phyloP scores from a whole-genome alignment of 2,329 filamentous ascomycete genomes.

The Aspergillus awamori region DNA sequence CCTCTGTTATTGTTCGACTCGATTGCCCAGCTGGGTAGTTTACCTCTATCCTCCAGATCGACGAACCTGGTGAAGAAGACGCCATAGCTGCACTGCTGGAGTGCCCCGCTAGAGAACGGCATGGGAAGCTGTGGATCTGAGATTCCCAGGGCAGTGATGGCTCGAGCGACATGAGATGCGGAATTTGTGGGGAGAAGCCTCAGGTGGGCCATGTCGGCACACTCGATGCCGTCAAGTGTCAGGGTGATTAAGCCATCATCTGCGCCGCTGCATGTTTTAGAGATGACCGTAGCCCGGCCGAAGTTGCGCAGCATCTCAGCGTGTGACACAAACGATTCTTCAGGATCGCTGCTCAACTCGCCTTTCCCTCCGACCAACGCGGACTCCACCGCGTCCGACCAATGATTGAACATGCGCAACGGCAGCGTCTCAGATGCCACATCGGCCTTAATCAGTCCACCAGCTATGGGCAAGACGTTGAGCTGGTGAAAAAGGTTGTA shows the following conservation, averaged over 20 bases:
- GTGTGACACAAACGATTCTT: background rate
- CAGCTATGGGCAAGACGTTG: background rate
- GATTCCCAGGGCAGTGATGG: background rate
- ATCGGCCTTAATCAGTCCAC: background rate
- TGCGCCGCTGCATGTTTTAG: background rate
- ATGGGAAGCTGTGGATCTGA: background rate
- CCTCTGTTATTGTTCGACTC: background rate
- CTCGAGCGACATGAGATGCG: background rate
- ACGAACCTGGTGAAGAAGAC: background rate
- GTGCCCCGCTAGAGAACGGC: background rate
- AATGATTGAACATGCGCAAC: constrained; percentile 1
- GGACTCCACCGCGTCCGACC: constrained; percentile 1
- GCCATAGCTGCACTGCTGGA: background rate
- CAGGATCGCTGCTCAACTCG: background rate
- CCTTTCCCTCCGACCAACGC: background rate
- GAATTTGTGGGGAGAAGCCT: constrained; percentile 2
- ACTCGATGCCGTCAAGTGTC: background rate
- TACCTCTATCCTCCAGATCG: background rate
- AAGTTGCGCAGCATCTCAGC: background rate
- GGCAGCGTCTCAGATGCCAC: constrained; percentile 3
- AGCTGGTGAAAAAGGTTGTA: background rate
- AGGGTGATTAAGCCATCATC: background rate
- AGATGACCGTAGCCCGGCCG: background rate
- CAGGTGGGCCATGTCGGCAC: constrained; percentile 1
- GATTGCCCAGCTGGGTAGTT: background rate